Base-by-base conservation (phyloP, 345 rosid genomes). In the Geranium rotundifolium region DNA sequence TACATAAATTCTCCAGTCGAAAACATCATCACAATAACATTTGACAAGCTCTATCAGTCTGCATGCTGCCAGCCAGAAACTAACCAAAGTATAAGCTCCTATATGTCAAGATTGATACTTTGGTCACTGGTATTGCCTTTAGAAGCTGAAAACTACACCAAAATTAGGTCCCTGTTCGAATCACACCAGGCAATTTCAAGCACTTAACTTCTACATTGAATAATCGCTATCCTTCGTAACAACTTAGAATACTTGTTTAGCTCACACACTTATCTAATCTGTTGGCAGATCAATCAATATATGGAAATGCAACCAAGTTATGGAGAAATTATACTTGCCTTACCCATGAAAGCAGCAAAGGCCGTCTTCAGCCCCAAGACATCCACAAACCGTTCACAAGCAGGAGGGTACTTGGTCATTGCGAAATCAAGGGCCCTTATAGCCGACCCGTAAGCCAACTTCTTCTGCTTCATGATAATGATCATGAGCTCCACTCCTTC, bases 401-500 rank as follows among this genome's bases (percentile, higher is more conserved):
- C 96, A 30, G 98, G 98, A 1, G 98, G 97, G 58, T 87, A 89
- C 60, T 89, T 89, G 18, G 98, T 92, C 97, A 92, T 89, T 16
- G 97, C 89, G 64, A 92, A 92, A 79, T 92, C 97, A 37, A 92
- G 87, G 49, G 90, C 98, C 49, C 95, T 81, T 31, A 92, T 82
- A 0, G 98, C 98, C 20, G 98, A 92, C 13, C 87, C 86, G 70
- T 92, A 92, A 68, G 98, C 97, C 20, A 80, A 89, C 69, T 89
- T 92, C 85, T 87, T 92, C 88, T 92, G 98, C 78, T 92, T 92
- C 96, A 87, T 92, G 17, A 92, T 89, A 54, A 92, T 92, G 69
- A 92, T 89, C 98, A 89, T 92, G 76, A 92, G 68, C 83, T 92
- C 99, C 54, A 92, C 99, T 9, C 99, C 99, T 73, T 92, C 99